These are phyloP conservation scores for Pythium sukuiense DNA, from an alignment of 352 stramenopile species.

Conservation along the genomic window DNA sequence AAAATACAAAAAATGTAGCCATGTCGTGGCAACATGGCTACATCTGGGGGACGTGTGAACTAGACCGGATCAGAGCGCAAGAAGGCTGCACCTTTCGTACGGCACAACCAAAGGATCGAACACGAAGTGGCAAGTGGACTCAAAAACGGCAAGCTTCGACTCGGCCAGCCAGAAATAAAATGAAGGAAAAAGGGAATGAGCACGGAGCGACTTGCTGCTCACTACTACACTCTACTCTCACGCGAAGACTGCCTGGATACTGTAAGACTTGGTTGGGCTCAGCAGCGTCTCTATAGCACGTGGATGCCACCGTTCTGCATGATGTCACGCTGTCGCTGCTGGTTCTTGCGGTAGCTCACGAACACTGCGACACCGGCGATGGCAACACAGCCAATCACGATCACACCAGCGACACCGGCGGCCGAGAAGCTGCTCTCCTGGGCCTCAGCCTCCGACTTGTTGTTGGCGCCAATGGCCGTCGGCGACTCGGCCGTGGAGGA, in stretches of 20 bases:
- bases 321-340: constrained; percentile 73
- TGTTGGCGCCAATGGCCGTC: constrained; percentile 41
- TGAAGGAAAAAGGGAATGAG: constrained; percentile 1
- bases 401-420: constrained; percentile 53
- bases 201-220: neutral
- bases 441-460: constrained; percentile 23
- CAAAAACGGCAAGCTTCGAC: neutral
- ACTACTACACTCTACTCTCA: neutral
- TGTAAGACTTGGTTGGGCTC: neutral
- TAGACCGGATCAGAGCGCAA: no score
- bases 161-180: constrained; percentile 1
- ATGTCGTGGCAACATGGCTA: no score
- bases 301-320: constrained; percentile 64
- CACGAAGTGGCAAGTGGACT: neutral
- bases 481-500: neutral
- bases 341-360: constrained; percentile 79
- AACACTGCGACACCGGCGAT: constrained; percentile 53
- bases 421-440: constrained; percentile 37
- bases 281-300: constrained; percentile 28
- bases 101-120: no score
- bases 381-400: constrained; percentile 55
- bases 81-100: no score
- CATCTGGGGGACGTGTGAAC: no score
- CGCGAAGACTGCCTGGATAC: neutral
- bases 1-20: no score